Evolutionary conservation across 805 yeast species (phyloP), one percentile per base, ranked within the genome.

Genomic region (Wickerhamomyces bisporus): DNA sequence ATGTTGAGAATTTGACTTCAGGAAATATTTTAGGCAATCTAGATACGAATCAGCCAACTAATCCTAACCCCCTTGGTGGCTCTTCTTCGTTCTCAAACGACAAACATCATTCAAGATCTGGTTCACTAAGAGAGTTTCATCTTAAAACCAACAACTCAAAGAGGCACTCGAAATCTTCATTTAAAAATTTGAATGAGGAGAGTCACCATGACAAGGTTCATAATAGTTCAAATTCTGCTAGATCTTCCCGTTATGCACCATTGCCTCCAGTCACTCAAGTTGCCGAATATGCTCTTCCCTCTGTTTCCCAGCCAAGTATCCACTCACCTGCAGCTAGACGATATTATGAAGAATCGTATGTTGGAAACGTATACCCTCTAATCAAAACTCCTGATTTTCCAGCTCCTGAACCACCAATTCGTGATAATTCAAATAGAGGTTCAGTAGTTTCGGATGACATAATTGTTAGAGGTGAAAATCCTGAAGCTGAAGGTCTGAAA

Each of bases 321-420:
- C 31, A 29, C 17, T 9, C 23, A 10, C 35, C 35, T 5, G 13
- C 17, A 5, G 12, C 34, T 5, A 9, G 7, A 11, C 20, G 5
- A 7, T 16, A 20, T 18, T 14, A 31, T 15, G 13, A 32, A 5
- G 24, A 6, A 13, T 23, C 26, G 4, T 12, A 9, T 5, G n/a
- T 11, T 9, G 9, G 5, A 20, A n/a, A n/a, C n/a, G n/a, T n/a
- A n/a, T n/a, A n/a, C n/a, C n/a, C n/a, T n/a, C n/a, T n/a, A 29
- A n/a, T 18, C 11, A 30, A 26, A 17, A 36, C 39, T 9, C 39
- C 39, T 15, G 34, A 36, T 4, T 29, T 30, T 29, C 39, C 36
- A 3, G 49, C 49, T 3, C 52, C 52, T 10, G 31, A 36, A 9
- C 45, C 47, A 12, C 49, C 47, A 26, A n/a, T 29, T 8, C 19